phyloP scores from a whole-genome alignment of 805 yeast species.

The Candida andamanensis region DNA sequence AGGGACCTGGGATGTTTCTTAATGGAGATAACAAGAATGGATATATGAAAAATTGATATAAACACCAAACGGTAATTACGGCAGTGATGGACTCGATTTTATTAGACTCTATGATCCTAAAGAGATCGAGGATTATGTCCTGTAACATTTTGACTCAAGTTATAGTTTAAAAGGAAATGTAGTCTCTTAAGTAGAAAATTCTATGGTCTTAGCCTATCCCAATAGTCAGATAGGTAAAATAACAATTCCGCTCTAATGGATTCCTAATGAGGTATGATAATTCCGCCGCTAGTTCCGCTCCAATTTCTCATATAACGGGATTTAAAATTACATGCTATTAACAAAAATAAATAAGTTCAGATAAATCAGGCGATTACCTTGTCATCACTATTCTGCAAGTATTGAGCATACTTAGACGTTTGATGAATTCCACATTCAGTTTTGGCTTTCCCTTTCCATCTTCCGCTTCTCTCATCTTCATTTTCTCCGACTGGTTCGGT shows the following conservation, averaged over 20 bases:
- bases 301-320: too few relatives aligned
- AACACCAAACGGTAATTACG: not conserved
- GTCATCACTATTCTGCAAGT: conserved; percentile 24
- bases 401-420: conserved; percentile 67
- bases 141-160: conserved; percentile 3
- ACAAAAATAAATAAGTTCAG: too few relatives aligned
- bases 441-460: conserved; percentile 91
- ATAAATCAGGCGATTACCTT: too few relatives aligned
- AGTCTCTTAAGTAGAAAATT: too few relatives aligned
- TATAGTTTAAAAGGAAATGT: not conserved
- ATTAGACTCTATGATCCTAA: conserved; percentile 5
- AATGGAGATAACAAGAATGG: conserved; percentile 50
- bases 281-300: too few relatives aligned
- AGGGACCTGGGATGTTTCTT: conserved; percentile 55
- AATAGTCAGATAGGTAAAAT: too few relatives aligned
- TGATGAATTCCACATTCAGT: conserved; percentile 96
- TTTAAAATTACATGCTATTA: too few relatives aligned
- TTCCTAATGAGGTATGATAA: too few relatives aligned
- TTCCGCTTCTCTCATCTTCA: conserved; percentile 93
- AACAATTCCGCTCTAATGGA: too few relatives aligned
- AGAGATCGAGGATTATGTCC: conserved; percentile 1
- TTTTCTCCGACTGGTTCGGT: conserved; percentile 86
- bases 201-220: too few relatives aligned
- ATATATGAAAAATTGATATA: conserved; percentile 33
- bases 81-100: not conserved